A percentile compares a stretch with the other conserved stretches of the same genome.
These are phyloP conservation scores for Fabrea salina DNA, from an alignment of 169 alveolate species.

Conservation along the genomic window DNA sequence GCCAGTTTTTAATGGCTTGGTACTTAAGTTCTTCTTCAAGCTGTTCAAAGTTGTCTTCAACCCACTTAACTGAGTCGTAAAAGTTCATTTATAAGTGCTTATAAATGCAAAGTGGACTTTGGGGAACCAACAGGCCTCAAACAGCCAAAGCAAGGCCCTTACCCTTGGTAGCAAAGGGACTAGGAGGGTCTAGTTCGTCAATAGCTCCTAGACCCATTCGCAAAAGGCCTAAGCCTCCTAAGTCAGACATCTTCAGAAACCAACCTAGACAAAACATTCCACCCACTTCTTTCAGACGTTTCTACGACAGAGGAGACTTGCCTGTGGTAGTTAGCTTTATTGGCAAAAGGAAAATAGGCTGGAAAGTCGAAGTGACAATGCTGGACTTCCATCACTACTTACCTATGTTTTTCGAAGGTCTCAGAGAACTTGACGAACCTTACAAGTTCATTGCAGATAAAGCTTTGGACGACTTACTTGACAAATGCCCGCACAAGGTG, in stretches of 20 bases:
- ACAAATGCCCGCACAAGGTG: slow-evolving; percentile 71
- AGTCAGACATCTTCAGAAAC: slow-evolving; percentile 43
- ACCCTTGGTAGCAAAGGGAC: slow-evolving; percentile 41
- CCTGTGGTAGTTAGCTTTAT: slow-evolving; percentile 74
- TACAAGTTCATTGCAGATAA: slow-evolving; percentile 77
- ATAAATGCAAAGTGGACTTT: too few species aligned
- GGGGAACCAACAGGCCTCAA: too few species aligned
- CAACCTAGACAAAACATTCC: slow-evolving; percentile 49
- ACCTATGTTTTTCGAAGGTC: slow-evolving; percentile 85
- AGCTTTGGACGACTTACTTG: slow-evolving; percentile 72
- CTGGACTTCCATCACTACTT: slow-evolving; percentile 79
- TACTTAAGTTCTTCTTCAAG: too few species aligned
- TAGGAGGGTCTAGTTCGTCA: slow-evolving; percentile 41
- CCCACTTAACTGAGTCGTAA: too few species aligned
- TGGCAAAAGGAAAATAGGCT: slow-evolving; percentile 65
- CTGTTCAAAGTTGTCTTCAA: too few species aligned
- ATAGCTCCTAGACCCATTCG: slow-evolving; percentile 45
- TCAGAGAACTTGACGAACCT: slow-evolving; percentile 83
- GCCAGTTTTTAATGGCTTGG: too few species aligned
- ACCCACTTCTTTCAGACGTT: slow-evolving; percentile 67
- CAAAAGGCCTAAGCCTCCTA: slow-evolving; percentile 50
- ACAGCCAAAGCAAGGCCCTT: slow-evolving; percentile 42
- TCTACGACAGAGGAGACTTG: slow-evolving; percentile 84
- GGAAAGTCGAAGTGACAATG: slow-evolving; percentile 78
- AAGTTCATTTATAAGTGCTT: too few species aligned